These are phyloP conservation scores for Schizopora paradoxa DNA, from an alignment of 1,284 basidiomycete genomes.

Conservation along the genomic window DNA sequence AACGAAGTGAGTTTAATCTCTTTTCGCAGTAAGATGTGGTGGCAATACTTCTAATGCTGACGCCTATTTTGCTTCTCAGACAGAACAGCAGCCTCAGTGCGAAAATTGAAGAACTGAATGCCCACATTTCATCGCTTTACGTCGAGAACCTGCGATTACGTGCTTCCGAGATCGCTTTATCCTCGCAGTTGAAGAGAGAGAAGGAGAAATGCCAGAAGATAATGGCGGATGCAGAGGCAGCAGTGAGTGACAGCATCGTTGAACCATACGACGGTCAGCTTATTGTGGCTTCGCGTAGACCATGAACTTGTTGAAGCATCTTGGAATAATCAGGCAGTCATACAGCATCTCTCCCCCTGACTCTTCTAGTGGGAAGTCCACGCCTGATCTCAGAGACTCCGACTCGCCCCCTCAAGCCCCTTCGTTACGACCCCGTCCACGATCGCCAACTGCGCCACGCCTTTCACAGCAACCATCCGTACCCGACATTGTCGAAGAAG, in stretches of 20 bases:
- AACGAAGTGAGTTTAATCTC: conserved; percentile 56
- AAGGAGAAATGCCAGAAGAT: conserved; percentile 67
- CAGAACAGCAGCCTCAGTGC: conserved; percentile 78
- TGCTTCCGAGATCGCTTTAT: conserved; percentile 70
- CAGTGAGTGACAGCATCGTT: conserved; percentile 43
- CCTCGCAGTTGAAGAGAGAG: conserved; percentile 70
- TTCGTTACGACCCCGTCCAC: conserved; percentile 40
- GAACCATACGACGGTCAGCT: not conserved
- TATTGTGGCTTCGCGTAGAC: conserved; percentile 36
- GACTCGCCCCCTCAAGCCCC: conserved; percentile 35
- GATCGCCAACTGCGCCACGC: conserved; percentile 11
- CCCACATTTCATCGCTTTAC: conserved; percentile 70
- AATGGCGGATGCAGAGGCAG: conserved; percentile 64
- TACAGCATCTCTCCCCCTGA: conserved; percentile 36
- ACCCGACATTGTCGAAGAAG: conserved; percentile 14
- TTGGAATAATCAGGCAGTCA: conserved; percentile 58
- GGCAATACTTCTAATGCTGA: conserved; percentile 5
- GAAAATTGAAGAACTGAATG: conserved; percentile 76
- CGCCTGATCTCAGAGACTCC: too few relatives aligned
- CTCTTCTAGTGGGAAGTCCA: too few relatives aligned
- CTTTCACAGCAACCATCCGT: conserved; percentile 13
- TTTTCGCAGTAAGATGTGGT: not conserved
- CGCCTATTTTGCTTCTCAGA: conserved; percentile 32
- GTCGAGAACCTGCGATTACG: conserved; percentile 76
- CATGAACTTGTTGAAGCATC: conserved; percentile 57